phyloP scores from a whole-genome alignment of 805 yeast genomes.

The Candida endomychidarum region DNA sequence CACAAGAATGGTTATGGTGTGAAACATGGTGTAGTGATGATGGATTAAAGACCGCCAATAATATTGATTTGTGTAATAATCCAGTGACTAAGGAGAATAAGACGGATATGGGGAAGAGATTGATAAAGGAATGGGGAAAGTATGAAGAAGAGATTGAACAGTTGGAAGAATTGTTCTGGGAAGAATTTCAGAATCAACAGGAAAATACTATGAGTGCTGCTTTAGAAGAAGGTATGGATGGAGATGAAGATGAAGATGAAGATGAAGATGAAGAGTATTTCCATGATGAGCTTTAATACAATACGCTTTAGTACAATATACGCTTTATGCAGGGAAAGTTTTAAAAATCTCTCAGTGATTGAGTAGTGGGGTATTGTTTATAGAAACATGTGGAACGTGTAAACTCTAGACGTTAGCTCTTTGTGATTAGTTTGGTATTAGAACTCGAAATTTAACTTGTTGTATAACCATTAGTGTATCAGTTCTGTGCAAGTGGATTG shows the following conservation, averaged over 20 bases:
- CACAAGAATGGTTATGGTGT: constrained; percentile 90
- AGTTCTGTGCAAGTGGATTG: no score
- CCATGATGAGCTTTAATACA: constrained; percentile 10
- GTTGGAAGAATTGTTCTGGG: not conserved
- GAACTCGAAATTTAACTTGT: no score
- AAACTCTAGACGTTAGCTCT: no score
- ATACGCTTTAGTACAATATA: not conserved
- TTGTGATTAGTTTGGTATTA: no score
- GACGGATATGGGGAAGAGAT: constrained; percentile 70
- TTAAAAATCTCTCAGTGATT: not conserved
- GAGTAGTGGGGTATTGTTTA: no score
- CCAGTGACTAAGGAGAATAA: constrained; percentile 82
- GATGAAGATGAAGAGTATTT: not conserved
- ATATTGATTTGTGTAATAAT: constrained; percentile 82
- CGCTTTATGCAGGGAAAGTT: constrained; percentile 10
- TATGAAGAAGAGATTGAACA: constrained; percentile 54
- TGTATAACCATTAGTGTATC: no score
- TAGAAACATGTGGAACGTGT: no score
- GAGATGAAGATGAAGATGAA: constrained; percentile 1
- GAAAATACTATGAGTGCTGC: no score
- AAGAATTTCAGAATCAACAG: not conserved
- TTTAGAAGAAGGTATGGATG: not conserved
- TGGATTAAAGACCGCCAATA: constrained; percentile 59
- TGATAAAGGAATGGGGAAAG: constrained; percentile 72
- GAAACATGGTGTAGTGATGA: constrained; percentile 87